Evolutionary conservation across 192 early-diverging fungal genomes (phyloP).

Genomic region (Umbelopsis sp.): DNA sequence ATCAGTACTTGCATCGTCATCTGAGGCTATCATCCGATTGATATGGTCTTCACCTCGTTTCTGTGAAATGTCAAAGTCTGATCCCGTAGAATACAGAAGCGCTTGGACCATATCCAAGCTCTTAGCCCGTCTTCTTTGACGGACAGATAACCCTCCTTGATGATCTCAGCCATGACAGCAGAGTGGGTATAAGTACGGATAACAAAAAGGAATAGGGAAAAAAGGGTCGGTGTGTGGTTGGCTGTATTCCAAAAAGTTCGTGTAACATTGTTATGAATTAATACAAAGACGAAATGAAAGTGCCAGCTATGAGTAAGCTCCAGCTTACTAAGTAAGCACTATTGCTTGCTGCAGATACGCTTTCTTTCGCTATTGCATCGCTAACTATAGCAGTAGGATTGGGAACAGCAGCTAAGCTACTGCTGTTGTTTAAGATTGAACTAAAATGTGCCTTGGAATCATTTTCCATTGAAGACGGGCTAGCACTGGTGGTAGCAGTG

Average conservation of each 20-base stretch:
- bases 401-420: neutral
- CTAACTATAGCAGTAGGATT: neutral
- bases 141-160: slow-evolving; percentile 84
- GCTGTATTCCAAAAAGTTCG: slow-evolving; percentile 7
- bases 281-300: neutral
- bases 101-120: slow-evolving; percentile 94
- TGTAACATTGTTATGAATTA: slow-evolving; percentile 20
- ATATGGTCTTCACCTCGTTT: slow-evolving; percentile 75
- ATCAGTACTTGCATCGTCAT: neutral
- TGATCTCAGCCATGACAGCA: slow-evolving; percentile 46
- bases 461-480: neutral
- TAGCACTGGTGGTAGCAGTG: neutral
- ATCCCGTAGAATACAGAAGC: slow-evolving; percentile 87
- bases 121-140: slow-evolving; percentile 92
- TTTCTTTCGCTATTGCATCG: neutral
- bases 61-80: slow-evolving; percentile 91
- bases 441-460: neutral
- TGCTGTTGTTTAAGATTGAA: neutral
- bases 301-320: no score
- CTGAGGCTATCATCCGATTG: no score
- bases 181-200: slow-evolving; percentile 19
- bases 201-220: neutral
- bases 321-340: no score
- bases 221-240: slow-evolving; percentile 17
- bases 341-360: neutral